Evolutionary conservation across 2,329 filamentous ascomycete species (phyloP), one percentile per base, ranked within the genome.

Genomic region (Arthrobotrys megalospora): DNA sequence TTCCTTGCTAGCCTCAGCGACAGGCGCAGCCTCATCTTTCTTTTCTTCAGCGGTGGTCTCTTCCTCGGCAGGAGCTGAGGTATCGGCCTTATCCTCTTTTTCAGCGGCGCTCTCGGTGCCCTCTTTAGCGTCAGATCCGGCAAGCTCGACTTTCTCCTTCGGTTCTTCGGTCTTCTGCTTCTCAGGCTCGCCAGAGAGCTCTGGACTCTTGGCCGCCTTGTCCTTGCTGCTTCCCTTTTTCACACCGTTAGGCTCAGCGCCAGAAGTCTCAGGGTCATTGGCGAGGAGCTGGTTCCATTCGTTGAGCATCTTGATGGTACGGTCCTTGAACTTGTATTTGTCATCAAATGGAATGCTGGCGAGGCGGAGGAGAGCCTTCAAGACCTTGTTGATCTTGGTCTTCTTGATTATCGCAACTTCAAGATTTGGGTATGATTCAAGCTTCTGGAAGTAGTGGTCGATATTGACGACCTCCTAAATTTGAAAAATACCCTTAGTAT

Each of bases 321-420:
- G 91, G 80, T 90, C 87, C 86, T 96, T 96, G 89, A 99, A 97
- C 69, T 92, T 86, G 84, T 91, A 96, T 81, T 97, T 92, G 41
- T 94, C 92, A 80, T 99, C 96, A 79, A 91, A 91, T 4, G 94
- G 94, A 81, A 99, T 97, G 2, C 88, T 88, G 50, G 91, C 89
- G 7, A 99, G 87, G 86, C 97, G 97, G 82, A 97, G 87, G 81
- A 99, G 96, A 3, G 92, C 94, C 86, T 96, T 97, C 72, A 99
- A 88, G 10, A 99, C 95, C 86, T 99, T 99, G 89, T 98, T 95
- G 85, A 99, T 97, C 88, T 98, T 99, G 79, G 96, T 99, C 12
- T 87, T 87, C 80, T 93, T 90, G 82, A 98, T 97, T 82, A 97
- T 96, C 80, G 90, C 90, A 34, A 92, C 93, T 83, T 98, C 95